phyloP scores from a whole-genome alignment of 352 stramenopile genomes.

The Albugo candida region DNA sequence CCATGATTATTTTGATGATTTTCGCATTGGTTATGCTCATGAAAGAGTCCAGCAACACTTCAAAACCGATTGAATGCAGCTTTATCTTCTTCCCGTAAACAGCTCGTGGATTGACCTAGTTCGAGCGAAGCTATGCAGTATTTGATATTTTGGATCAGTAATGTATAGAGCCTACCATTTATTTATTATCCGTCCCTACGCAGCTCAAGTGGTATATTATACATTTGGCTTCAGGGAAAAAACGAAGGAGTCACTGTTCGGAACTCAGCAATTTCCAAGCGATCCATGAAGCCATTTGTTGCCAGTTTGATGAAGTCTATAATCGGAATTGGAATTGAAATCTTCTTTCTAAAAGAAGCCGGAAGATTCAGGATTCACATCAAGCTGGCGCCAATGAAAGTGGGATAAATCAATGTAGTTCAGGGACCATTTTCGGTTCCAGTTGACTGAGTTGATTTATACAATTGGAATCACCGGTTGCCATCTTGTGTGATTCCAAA shows the following conservation, averaged over 20 bases:
- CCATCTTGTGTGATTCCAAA: slow-evolving; percentile 98
- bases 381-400: slow-evolving; percentile 9
- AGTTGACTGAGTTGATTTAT: slow-evolving; percentile 83
- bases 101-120: slow-evolving; percentile 79
- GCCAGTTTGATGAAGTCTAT: slow-evolving; percentile 23
- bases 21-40: slow-evolving; percentile 89
- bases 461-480: slow-evolving; percentile 88
- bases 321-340: neutral
- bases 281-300: slow-evolving; percentile 48
- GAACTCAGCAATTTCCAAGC: slow-evolving; percentile 57
- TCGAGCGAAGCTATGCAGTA: slow-evolving; percentile 56
- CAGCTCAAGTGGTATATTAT: slow-evolving; percentile 84
- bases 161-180: slow-evolving; percentile 68
- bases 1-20: slow-evolving; percentile 89
- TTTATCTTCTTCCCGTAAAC: slow-evolving; percentile 82
- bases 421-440: slow-evolving; percentile 83
- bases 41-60: slow-evolving; percentile 88
- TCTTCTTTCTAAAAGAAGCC: neutral
- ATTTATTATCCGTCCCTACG: slow-evolving; percentile 83
- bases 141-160: slow-evolving; percentile 78
- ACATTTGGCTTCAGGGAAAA: slow-evolving; percentile 92
- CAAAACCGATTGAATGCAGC: slow-evolving; percentile 80
- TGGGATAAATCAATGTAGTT: slow-evolving; percentile 24
- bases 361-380: slow-evolving; percentile 7
- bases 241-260: slow-evolving; percentile 86